phyloP scores from a whole-genome alignment of 371 early-diverging fungal species.

The Rhizopus sp. region DNA sequence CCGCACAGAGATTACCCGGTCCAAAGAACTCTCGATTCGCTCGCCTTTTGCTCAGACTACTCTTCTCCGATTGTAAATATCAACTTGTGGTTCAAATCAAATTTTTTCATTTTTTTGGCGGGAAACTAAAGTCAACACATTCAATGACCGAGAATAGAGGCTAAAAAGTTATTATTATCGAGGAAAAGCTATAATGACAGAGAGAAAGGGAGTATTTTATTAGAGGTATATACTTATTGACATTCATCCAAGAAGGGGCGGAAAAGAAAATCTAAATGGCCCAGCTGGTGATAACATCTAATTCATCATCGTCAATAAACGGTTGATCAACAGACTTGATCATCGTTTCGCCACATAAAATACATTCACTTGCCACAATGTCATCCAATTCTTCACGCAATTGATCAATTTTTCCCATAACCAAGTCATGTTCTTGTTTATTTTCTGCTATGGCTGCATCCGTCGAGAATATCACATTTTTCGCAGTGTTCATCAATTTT shows the following conservation, averaged over 20 bases:
- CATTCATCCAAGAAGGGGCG: not conserved
- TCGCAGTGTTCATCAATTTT: constrained; percentile 47
- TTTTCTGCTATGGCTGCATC: constrained; percentile 25
- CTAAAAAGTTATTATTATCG: too few species aligned
- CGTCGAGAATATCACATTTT: constrained; percentile 28
- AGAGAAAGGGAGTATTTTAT: too few species aligned
- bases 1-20: constrained; percentile 9
- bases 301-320: constrained; percentile 63
- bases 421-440: constrained; percentile 67
- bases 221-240: constrained; percentile 9
- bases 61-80: not conserved
- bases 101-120: too few species aligned
- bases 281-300: constrained; percentile 59
- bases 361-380: constrained; percentile 22
- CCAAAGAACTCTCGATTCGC: not conserved
- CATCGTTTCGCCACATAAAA: constrained; percentile 86
- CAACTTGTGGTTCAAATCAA: constrained; percentile 1
- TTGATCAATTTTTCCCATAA: constrained; percentile 71
- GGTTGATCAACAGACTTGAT: constrained; percentile 78
- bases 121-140: too few species aligned
- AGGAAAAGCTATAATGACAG: too few species aligned
- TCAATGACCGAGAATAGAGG: too few species aligned
- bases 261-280: constrained; percentile 38
- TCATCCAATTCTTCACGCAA: constrained; percentile 28
- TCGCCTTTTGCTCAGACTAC: not conserved